These are phyloP conservation scores for Tetrahymena borealis DNA, from an alignment of 73 alveolate genomes.

Conservation along the genomic window DNA sequence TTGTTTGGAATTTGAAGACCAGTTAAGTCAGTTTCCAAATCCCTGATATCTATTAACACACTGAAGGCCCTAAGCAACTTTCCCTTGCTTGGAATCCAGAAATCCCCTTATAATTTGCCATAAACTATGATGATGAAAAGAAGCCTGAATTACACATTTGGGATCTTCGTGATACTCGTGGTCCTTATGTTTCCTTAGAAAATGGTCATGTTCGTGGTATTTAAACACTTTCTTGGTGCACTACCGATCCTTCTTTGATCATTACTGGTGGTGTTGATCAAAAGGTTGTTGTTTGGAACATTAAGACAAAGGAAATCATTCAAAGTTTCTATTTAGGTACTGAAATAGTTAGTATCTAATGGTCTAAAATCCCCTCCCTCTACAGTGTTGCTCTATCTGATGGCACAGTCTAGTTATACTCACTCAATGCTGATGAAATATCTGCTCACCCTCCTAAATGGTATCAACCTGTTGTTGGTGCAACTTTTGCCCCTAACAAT, in stretches of 20 bases:
- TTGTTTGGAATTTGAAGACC: constrained; percentile 79
- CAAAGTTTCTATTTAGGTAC: constrained; percentile 24
- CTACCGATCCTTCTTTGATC: constrained; percentile 60
- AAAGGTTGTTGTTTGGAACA: constrained; percentile 53
- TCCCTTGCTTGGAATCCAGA: constrained; percentile 80
- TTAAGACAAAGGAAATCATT: constrained; percentile 56
- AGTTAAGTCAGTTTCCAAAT: constrained; percentile 61
- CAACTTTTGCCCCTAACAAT: constrained; percentile 64
- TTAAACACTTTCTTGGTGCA: constrained; percentile 70
- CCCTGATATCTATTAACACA: constrained; percentile 26
- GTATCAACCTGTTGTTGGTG: constrained; percentile 60
- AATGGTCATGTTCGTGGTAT: constrained; percentile 58
- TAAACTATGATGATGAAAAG: constrained; percentile 68
- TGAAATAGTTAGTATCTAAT: constrained; percentile 31
- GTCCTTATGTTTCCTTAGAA: constrained; percentile 65
- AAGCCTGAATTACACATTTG: constrained; percentile 67
- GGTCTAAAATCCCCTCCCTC: constrained; percentile 32
- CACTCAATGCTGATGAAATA: background rate
- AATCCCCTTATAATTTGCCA: constrained; percentile 71
- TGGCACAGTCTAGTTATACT: background rate
- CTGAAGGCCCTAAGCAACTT: constrained; percentile 42
- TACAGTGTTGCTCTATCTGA: constrained; percentile 18
- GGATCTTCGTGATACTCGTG: constrained; percentile 81
- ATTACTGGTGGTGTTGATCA: constrained; percentile 62
- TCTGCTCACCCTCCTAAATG: constrained; percentile 68